Evolutionary conservation across 768 basidiomycete genomes (phyloP).

Genomic region (Coprinopsis strossmayeri): DNA sequence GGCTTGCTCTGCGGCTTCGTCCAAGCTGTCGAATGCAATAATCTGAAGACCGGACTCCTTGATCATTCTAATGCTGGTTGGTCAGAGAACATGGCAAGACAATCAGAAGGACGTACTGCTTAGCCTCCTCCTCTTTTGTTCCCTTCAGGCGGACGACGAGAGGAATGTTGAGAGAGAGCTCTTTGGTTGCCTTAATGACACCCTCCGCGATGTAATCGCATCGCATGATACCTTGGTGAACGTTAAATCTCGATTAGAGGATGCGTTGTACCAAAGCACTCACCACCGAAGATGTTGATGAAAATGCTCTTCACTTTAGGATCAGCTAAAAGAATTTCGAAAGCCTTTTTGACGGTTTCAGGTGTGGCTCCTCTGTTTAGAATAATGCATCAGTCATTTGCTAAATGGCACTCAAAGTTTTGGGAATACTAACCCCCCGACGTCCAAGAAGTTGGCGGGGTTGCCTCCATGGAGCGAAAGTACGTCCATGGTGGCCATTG

Average conservation of each 20-base stretch:
- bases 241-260: conserved; percentile 1
- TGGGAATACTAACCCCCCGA: conserved; percentile 67
- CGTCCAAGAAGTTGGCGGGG: conserved; percentile 98
- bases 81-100: conserved; percentile 4
- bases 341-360: conserved; percentile 99
- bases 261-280: conserved; percentile 12
- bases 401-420: neutral
- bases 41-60: conserved; percentile 89
- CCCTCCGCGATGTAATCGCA: conserved; percentile 98
- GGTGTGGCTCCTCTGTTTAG: conserved; percentile 83
- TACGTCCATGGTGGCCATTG: conserved; percentile 99
- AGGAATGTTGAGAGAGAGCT: conserved; percentile 78
- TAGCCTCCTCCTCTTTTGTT: conserved; percentile 94
- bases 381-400: conserved; percentile 9
- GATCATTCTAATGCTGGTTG: conserved; percentile 68
- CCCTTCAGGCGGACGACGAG: conserved; percentile 94
- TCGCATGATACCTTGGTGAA: conserved; percentile 80
- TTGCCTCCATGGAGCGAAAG: conserved; percentile 91
- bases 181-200: conserved; percentile 96
- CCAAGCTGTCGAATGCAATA: conserved; percentile 86
- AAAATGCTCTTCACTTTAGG: conserved; percentile 96
- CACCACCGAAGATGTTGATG: conserved; percentile 95
- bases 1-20: conserved; percentile 83
- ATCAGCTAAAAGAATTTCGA: conserved; percentile 88
- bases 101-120: conserved; percentile 55